Evolutionary conservation across 345 rosid genomes (phyloP), one percentile per base, ranked within the genome.

Genomic region (Brassica cretica): DNA sequence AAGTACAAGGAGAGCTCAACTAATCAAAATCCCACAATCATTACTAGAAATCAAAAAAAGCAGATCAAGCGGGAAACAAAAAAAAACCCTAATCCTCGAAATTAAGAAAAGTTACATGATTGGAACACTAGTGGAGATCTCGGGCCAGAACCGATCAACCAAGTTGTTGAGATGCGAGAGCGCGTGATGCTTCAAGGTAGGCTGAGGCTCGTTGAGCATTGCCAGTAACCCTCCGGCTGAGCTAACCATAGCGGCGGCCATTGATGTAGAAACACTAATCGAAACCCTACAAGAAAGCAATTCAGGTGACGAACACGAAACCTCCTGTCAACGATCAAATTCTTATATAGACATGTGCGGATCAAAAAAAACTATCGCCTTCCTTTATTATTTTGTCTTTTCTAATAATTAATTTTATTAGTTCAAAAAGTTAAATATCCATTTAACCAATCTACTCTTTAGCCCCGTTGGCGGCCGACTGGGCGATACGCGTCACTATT

Each of bases 41-140:
- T 67, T 41, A 15, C 74, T 12, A n/a, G 8, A 74, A 33, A 3
- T 24, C 59, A 27, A 46, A 66, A 35, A 37, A 37, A 3, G 55
- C 25, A 80, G 82, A 80, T 80, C 79, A 79, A 68, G 75, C 29
- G 39, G 6, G 37, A 19, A 44, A 73, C 19, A 15, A 53, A 3
- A 2, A 3, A 61, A 80, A 80, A 80, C 73, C 80, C 80, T 80
- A 80, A 75, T 66, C 44, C 76, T 24, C 76, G 49, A 71, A 58
- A 10, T 3, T 27, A 24, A 59, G 18, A 59, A 74, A 3, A 33
- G 32, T 88, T 69, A 96, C 99, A 96, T 93, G 56, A 91, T 87
- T 18, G 99, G 94, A 25, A 96, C 97, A 85, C 96, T 93, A 55
- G 99, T 96, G 51, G 99, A 96, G 85, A 96, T 96, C 93, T 96